phyloP scores from a whole-genome alignment of 1,284 basidiomycete genomes.

The Ganoderma multipileum region DNA sequence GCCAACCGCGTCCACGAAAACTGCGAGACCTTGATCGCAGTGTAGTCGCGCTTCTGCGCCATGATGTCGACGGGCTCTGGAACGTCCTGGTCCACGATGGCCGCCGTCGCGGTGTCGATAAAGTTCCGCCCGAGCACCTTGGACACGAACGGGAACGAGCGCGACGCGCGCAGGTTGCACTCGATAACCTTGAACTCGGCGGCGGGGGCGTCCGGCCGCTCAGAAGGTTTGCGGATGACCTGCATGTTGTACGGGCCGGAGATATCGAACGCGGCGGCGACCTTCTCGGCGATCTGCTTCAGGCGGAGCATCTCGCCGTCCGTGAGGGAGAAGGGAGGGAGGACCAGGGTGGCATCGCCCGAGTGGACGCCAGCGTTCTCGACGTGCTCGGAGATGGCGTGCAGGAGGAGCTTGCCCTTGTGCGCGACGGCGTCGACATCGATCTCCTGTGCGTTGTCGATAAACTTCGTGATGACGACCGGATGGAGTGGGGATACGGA shows the following conservation, averaged over 20 bases:
- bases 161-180: slow-evolving; percentile 97
- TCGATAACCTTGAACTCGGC: slow-evolving; percentile 96
- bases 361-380: slow-evolving; percentile 99
- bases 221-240: slow-evolving; percentile 88
- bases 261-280: slow-evolving; percentile 94
- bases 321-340: slow-evolving; percentile 92
- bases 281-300: slow-evolving; percentile 94
- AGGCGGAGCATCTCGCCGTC: slow-evolving; percentile 84
- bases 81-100: slow-evolving; percentile 90
- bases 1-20: slow-evolving; percentile 98
- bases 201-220: slow-evolving; percentile 60
- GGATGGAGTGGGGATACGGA: slow-evolving; percentile 97
- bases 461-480: slow-evolving; percentile 98
- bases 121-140: slow-evolving; percentile 98
- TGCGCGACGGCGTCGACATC: slow-evolving; percentile 98
- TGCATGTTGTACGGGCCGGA: slow-evolving; percentile 99
- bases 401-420: slow-evolving; percentile 93
- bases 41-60: slow-evolving; percentile 91
- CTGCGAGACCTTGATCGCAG: slow-evolving; percentile 97
- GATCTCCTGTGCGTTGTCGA: slow-evolving; percentile 97
- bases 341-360: slow-evolving; percentile 96
- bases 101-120: slow-evolving; percentile 93
- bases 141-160: slow-evolving; percentile 99
- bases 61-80: slow-evolving; percentile 96
- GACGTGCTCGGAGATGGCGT: slow-evolving; percentile 98